Evolutionary conservation across 1,284 basidiomycete genomes (phyloP).

Genomic region (Irpex sp.): DNA sequence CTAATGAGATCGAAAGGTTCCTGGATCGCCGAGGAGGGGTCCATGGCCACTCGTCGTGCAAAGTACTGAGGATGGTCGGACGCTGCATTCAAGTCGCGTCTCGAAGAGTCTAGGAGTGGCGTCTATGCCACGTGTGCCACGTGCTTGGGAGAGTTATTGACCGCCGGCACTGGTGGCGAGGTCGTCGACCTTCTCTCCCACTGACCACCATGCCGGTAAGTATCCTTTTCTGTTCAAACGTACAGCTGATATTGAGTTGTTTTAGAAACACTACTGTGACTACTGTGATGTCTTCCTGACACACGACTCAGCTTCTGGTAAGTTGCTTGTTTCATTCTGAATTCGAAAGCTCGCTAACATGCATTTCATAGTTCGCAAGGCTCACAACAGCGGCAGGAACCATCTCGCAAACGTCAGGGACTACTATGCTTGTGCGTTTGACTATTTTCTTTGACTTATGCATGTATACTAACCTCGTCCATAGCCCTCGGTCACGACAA

Average conservation of each 20-base stretch:
- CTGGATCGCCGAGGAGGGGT: constrained; percentile 75
- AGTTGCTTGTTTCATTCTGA: constrained; percentile 8
- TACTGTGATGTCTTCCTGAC: constrained; percentile 92
- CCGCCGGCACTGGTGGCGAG: constrained; percentile 13
- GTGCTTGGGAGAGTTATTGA: constrained; percentile 10
- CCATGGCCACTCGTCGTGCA: constrained; percentile 43
- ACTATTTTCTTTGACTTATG: not conserved
- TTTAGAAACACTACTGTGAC: constrained; percentile 85
- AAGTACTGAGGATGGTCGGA: not conserved
- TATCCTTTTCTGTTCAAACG: constrained; percentile 8
- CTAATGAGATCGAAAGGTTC: constrained; percentile 99
- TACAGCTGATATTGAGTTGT: constrained; percentile 5
- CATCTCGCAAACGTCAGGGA: constrained; percentile 95
- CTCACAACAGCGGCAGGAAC: constrained; percentile 96
- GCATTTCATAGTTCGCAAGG: constrained; percentile 78
- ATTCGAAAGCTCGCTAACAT: constrained; percentile 11
- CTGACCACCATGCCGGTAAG: constrained; percentile 48
- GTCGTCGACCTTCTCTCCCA: constrained; percentile 8
- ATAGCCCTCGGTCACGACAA: constrained; percentile 92
- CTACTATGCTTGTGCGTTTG: constrained; percentile 87
- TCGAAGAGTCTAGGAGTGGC: not conserved
- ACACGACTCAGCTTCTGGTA: constrained; percentile 86
- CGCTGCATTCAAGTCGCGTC: not conserved
- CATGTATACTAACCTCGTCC: constrained; percentile 9
- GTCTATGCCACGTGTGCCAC: constrained; percentile 14